Conservation (phyloP, 2,329 filamentous ascomycete species). For the Calycina marina region DNA sequence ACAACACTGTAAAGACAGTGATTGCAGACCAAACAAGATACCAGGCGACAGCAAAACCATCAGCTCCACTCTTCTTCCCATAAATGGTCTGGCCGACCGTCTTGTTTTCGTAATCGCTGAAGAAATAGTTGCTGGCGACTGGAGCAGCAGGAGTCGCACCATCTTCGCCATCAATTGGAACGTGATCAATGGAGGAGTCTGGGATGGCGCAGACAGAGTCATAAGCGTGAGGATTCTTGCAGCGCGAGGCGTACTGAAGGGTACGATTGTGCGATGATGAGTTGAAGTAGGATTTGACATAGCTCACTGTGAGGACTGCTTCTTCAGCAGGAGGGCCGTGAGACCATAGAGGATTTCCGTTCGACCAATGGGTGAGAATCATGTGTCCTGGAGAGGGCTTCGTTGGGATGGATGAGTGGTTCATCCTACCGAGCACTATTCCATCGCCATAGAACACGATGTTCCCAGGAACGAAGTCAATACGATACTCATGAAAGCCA, state of each 20-base stretch:
- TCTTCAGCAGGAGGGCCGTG: constrained; percentile 51
- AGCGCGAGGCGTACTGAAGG: constrained; percentile 28
- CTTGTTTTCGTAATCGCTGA: constrained; percentile 31
- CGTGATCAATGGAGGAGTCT: constrained; percentile 26
- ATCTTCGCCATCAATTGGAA: constrained; percentile 6
- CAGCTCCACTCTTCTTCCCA: constrained; percentile 8
- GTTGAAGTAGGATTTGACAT: constrained; percentile 72
- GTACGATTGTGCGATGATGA: constrained; percentile 32
- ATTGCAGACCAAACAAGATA: not conserved
- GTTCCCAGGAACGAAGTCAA: constrained; percentile 51
- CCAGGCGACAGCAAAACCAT: not conserved
- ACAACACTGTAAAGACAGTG: not conserved
- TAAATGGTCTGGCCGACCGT: constrained; percentile 33
- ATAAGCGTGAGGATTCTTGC: constrained; percentile 24
- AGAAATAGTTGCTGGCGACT: constrained; percentile 31
- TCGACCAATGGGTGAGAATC: constrained; percentile 65
- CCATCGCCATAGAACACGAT: constrained; percentile 60
- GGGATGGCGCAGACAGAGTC: constrained; percentile 36
- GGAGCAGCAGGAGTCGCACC: constrained; percentile 18
- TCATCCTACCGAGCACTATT: constrained; percentile 39
- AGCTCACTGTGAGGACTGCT: constrained; percentile 47
- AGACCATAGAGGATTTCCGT: constrained; percentile 58
- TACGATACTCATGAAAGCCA: constrained; percentile 63
- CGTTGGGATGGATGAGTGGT: constrained; percentile 39
- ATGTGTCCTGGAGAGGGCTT: constrained; percentile 43